These are phyloP conservation scores for Hansfordia pulvinata DNA, from an alignment of 2,329 filamentous ascomycete species.

Conservation along the genomic window DNA sequence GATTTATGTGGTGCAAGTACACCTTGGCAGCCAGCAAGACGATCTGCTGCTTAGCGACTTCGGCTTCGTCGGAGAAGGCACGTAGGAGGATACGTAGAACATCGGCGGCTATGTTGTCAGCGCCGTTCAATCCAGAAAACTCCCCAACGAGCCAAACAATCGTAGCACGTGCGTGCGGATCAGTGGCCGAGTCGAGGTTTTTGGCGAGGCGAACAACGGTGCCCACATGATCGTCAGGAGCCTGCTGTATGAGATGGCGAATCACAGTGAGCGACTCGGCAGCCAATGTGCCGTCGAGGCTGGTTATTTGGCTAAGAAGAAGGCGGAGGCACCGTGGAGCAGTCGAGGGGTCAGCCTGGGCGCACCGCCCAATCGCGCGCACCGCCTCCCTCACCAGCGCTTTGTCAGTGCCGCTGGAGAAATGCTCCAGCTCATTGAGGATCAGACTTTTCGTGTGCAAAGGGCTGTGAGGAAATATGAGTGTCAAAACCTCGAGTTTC, in stretches of 20 bases:
- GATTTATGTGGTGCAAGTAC: constrained; percentile 77
- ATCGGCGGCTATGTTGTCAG: constrained; percentile 86
- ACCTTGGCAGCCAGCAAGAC: constrained; percentile 91
- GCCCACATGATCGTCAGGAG: constrained; percentile 64
- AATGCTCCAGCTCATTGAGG: constrained; percentile 86
- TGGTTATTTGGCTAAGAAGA: constrained; percentile 76
- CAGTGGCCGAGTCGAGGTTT: constrained; percentile 78
- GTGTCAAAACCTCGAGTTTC: constrained; percentile 80
- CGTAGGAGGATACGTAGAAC: constrained; percentile 80
- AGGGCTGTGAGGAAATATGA: constrained; percentile 77
- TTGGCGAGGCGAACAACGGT: constrained; percentile 85
- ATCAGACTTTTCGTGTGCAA: constrained; percentile 71
- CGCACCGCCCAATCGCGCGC: constrained; percentile 83
- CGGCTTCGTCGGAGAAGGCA: constrained; percentile 71
- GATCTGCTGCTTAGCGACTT: constrained; percentile 82
- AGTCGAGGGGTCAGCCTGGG: constrained; percentile 59
- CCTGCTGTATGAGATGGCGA: constrained; percentile 85
- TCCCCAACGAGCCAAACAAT: constrained; percentile 98
- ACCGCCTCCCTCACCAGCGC: constrained; percentile 79
- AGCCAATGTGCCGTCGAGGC: constrained; percentile 73
- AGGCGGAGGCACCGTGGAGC: constrained; percentile 71
- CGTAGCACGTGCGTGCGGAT: constrained; percentile 78
- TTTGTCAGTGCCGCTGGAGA: constrained; percentile 61
- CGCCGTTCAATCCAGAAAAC: constrained; percentile 66
- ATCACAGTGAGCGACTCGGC: constrained; percentile 93